Conservation (phyloP, 768 basidiomycete genomes). For the Pisolithus orientalis region DNA sequence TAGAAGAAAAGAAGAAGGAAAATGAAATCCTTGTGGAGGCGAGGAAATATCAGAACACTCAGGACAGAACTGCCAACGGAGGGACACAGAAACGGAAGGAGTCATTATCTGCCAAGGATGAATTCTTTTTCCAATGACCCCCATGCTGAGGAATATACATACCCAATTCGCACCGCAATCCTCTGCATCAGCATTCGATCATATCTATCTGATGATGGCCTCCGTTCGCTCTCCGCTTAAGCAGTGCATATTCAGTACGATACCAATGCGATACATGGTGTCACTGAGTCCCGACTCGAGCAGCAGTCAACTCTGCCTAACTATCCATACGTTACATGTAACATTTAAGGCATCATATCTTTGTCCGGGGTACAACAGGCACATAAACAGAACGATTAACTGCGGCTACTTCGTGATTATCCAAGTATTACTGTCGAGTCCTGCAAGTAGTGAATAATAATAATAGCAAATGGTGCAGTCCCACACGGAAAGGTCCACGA, state of each 20-base stretch:
- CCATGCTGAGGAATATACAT: background rate
- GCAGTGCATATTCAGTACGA: too few relatives aligned
- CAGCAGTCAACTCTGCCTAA: too few relatives aligned
- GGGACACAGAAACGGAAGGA: conserved; percentile 11
- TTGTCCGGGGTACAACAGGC: background rate
- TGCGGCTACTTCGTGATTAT: background rate
- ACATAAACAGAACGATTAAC: background rate
- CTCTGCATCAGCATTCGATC: background rate
- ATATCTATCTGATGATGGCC: too few relatives aligned
- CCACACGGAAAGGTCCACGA: conserved; percentile 5
- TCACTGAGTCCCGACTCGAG: too few relatives aligned
- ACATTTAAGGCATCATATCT: background rate
- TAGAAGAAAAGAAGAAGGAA: conserved; percentile 35
- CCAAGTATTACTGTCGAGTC: background rate
- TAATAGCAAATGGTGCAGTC: conserved; percentile 2
- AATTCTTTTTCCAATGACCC: conserved; percentile 37
- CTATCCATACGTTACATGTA: background rate
- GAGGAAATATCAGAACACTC: conserved; percentile 7
- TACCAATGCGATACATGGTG: too few relatives aligned
- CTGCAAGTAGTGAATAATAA: conserved; percentile 6
- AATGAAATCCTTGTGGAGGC: conserved; percentile 29
- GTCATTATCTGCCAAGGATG: conserved; percentile 27
- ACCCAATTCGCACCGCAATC: too few relatives aligned
- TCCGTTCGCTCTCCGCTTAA: too few relatives aligned
- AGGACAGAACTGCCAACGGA: conserved; percentile 7